Percentiles rank a stretch among this genome's conserved stretches.
Conservation (phyloP, 1,284 basidiomycete species). For the Malassezia yamatoensis region DNA sequence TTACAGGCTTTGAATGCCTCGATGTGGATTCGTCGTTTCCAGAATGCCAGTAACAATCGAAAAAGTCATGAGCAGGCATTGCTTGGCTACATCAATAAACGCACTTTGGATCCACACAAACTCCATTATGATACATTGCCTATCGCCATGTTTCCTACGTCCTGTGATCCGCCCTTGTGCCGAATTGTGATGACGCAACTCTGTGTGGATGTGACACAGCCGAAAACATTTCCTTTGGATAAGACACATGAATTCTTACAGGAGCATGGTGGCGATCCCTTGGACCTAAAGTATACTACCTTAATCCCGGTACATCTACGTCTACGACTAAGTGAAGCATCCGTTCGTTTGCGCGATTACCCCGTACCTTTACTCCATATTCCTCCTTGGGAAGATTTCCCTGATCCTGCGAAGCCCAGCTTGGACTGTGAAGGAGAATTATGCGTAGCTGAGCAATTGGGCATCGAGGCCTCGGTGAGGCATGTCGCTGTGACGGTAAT, state of each 20-base stretch:
- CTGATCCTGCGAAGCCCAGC: conserved; percentile 41
- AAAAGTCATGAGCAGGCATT: conserved; percentile 50
- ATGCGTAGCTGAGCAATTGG: conserved; percentile 81
- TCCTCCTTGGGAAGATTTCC: conserved; percentile 28
- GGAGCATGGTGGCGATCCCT: conserved; percentile 64
- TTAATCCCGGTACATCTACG: conserved; percentile 72
- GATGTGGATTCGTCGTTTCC: conserved; percentile 58
- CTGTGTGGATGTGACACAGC: conserved; percentile 56
- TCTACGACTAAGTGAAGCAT: conserved; percentile 60
- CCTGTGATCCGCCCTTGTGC: conserved; percentile 62
- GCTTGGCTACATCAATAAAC: conserved; percentile 36
- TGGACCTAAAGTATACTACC: conserved; percentile 64
- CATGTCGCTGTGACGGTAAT: conserved; percentile 39
- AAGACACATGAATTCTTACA: conserved; percentile 62
- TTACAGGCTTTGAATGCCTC: conserved; percentile 66
- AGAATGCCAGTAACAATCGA: conserved; percentile 48
- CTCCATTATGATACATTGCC: conserved; percentile 46
- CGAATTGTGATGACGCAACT: conserved; percentile 61
- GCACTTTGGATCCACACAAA: conserved; percentile 19
- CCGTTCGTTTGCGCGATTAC: conserved; percentile 65
- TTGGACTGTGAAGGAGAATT: conserved; percentile 68
- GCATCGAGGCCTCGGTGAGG: conserved; percentile 54
- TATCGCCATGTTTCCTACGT: conserved; percentile 50
- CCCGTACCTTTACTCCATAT: conserved; percentile 54
- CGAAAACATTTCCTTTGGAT: conserved; percentile 55